Evolutionary conservation across 768 basidiomycete genomes (phyloP), one percentile per base, ranked within the genome.

Genomic region (Saitozyma sp.): DNA sequence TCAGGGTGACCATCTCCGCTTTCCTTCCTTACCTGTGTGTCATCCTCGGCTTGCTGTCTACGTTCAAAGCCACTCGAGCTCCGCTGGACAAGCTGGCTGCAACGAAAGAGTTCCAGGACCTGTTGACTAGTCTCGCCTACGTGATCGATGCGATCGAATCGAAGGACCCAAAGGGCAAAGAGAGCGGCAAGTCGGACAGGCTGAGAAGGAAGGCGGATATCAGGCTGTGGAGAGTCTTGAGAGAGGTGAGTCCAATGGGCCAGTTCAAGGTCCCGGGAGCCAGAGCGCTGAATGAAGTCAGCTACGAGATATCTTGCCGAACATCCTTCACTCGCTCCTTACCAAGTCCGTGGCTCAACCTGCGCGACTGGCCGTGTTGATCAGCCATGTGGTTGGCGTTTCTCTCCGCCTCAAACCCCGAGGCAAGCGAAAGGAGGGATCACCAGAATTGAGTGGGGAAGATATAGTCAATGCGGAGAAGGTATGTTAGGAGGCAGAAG

Each of bases 331-430:
- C 6, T 84, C 85, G 0, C 78, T 89, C 7, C 72, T 91, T 38
- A 69, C 81, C 0, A 88, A 87, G 72, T 73, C 84, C 0, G 81
- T 82, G 39, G 79, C 84, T 29, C 80, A 80, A 0, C 80, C 84
- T 0, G 71, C 82, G 10, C 62, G 76, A 29, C 74, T 80, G 14
- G 73, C 83, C 0, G 81, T 87, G 1, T 80, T 97, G 3, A 76
- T 93, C 5, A 86, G 91, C 1, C 83, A 87, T 8, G 83, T 86
- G 1, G 77, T 91, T 54, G 87, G 88, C 65, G 92, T 94, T 13
- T 81, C 85, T 8, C 81, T 89, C 29, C 85, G 87, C 17, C 80
- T 93, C 38, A 70, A 71, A 17, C 59, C 61, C 8, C 43, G 61
- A n/a, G 63, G 70, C 55, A 59, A 63, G 50, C 64, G 50, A 14